Conservation (phyloP, 164 flowering plant genomes). For the Annona cherimola region DNA sequence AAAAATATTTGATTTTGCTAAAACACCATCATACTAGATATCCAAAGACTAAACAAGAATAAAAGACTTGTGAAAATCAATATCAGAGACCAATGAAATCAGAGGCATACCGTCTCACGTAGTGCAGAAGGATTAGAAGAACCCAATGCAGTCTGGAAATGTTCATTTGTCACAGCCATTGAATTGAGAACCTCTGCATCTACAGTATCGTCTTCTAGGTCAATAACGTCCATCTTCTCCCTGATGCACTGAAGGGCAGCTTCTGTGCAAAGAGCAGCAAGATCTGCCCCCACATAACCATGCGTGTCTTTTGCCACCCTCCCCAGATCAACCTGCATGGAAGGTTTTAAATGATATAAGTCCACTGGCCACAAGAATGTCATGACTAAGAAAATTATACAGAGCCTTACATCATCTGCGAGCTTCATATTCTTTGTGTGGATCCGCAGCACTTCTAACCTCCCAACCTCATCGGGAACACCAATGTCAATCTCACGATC, state of each 20-base stretch:
- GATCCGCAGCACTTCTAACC: constrained; percentile 60
- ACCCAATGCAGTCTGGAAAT: constrained; percentile 55
- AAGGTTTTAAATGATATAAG: background rate
- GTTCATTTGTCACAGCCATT: constrained; percentile 70
- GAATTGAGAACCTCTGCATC: constrained; percentile 65
- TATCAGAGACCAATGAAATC: background rate
- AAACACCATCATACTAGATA: no score
- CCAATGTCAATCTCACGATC: constrained; percentile 71
- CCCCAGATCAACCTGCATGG: constrained; percentile 58
- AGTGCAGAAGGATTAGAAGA: constrained; percentile 60
- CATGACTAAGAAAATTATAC: background rate
- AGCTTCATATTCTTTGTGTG: constrained; percentile 75
- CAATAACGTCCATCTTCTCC: constrained; percentile 70
- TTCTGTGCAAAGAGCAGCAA: constrained; percentile 70
- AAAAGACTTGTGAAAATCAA: background rate
- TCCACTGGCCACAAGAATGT: background rate
- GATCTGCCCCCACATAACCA: constrained; percentile 75
- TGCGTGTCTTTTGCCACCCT: constrained; percentile 55
- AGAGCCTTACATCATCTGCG: constrained; percentile 47
- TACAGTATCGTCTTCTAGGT: constrained; percentile 56
- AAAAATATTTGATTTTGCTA: background rate
- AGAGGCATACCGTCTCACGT: constrained; percentile 52
- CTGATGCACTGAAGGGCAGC: constrained; percentile 71
- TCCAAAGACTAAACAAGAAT: background rate
- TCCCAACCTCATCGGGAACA: constrained; percentile 66